phyloP scores from a whole-genome alignment of 2,329 filamentous ascomycete species.

The Escovopsis sp. region DNA sequence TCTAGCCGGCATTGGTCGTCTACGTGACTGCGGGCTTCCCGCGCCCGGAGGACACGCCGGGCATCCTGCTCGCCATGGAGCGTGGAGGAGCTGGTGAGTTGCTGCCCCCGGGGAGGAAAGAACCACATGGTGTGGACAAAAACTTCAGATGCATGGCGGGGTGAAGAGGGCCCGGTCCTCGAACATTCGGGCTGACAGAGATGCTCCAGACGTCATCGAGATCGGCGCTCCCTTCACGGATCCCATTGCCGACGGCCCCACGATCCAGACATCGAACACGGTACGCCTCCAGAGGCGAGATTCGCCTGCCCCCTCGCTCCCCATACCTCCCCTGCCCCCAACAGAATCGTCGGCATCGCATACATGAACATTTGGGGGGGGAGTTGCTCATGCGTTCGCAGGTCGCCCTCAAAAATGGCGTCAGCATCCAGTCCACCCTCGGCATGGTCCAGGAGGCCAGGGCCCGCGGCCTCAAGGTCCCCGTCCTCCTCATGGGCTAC shows the following conservation, averaged over 20 bases:
- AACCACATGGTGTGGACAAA: neutral
- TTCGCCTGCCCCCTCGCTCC: no score
- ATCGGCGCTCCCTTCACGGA: slow-evolving; percentile 95
- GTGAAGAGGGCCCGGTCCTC: neutral
- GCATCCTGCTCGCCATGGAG: slow-evolving; percentile 79
- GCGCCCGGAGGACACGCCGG: slow-evolving; percentile 62
- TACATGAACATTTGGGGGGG: no score
- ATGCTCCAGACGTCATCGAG: slow-evolving; percentile 62
- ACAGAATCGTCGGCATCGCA: no score
- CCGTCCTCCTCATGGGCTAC: slow-evolving; percentile 94
- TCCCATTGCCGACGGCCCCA: slow-evolving; percentile 93
- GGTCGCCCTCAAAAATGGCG: slow-evolving; percentile 71
- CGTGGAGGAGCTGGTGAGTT: slow-evolving; percentile 69
- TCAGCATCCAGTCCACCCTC: slow-evolving; percentile 65
- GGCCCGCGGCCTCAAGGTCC: slow-evolving; percentile 59
- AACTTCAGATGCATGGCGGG: no score
- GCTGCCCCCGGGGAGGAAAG: neutral
- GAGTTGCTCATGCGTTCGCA: slow-evolving; percentile 9
- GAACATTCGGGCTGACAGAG: neutral
- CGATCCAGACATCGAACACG: slow-evolving; percentile 91
- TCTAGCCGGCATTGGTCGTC: slow-evolving; percentile 79
- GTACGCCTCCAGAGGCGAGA: slow-evolving; percentile 28
- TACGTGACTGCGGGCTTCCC: slow-evolving; percentile 96
- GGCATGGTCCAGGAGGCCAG: slow-evolving; percentile 74
- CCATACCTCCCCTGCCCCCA: no score